A percentile compares a stretch with the other conserved stretches of the same genome.
These are phyloP conservation scores for Cordyceps militaris DNA, from an alignment of 2,329 filamentous ascomycete species.

Conservation along the genomic window DNA sequence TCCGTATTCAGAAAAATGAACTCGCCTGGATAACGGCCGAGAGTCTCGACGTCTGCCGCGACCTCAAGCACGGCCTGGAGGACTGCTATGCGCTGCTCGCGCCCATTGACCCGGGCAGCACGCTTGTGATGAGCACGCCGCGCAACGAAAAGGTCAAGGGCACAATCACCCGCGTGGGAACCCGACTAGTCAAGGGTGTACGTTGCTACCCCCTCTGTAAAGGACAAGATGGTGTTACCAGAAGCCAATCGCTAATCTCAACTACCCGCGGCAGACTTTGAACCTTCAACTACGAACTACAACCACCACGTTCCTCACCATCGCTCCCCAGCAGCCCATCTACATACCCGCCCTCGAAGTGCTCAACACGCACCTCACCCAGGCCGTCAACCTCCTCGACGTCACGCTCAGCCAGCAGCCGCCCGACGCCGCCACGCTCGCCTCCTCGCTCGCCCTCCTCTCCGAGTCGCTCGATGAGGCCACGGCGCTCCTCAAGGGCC, in stretches of 20 bases:
- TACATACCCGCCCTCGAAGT: constrained; percentile 63
- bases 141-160: constrained; percentile 89
- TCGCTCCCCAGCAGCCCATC: constrained; percentile 43
- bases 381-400: constrained; percentile 75
- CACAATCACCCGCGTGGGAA: constrained; percentile 81
- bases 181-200: constrained; percentile 86
- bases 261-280: constrained; percentile 55
- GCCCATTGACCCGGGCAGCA: constrained; percentile 77
- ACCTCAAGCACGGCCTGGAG: constrained; percentile 62
- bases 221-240: neutral
- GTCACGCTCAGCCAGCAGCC: constrained; percentile 53
- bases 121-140: constrained; percentile 79
- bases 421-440: constrained; percentile 48
- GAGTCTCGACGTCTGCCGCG: constrained; percentile 40
- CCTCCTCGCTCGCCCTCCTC: constrained; percentile 49
- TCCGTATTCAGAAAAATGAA: constrained; percentile 39
- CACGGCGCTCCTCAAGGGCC: constrained; percentile 49
- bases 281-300: constrained; percentile 69
- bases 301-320: constrained; percentile 40
- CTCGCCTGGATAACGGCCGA: constrained; percentile 48
- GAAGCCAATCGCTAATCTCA: neutral
- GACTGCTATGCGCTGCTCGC: constrained; percentile 85
- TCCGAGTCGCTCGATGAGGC: constrained; percentile 48
- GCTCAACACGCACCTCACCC: constrained; percentile 70
- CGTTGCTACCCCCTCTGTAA: constrained; percentile 26